A percentile compares a stretch with the other conserved stretches of the same genome.
Conservation (phyloP, 2,329 filamentous ascomycete species). For the Juglanconis sp. region DNA sequence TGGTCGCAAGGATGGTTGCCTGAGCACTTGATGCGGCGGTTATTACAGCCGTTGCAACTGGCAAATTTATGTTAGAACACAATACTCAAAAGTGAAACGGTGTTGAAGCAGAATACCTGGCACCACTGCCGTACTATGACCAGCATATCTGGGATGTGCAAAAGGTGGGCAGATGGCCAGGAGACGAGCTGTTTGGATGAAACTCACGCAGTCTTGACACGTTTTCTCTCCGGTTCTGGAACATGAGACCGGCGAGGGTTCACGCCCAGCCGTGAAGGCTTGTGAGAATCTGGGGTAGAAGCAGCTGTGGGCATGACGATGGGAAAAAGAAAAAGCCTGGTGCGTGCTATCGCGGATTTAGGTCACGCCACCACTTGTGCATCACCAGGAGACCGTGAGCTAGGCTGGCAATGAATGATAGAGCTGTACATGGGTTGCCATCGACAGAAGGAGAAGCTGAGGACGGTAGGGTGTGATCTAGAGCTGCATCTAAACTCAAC, state of each 20-base stretch:
- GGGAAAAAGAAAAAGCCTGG: not conserved
- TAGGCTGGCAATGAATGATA: conserved; percentile 5
- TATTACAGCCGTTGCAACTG: conserved; percentile 52
- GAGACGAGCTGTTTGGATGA: not conserved
- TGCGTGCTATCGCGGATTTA: not conserved
- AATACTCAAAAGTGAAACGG: not conserved
- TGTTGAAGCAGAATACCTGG: not conserved
- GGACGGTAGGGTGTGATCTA: not conserved
- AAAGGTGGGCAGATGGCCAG: not conserved
- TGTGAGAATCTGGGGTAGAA: not conserved
- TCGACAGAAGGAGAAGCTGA: conserved; percentile 1
- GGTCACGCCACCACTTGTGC: not conserved
- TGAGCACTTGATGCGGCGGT: conserved; percentile 50
- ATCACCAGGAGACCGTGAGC: not conserved
- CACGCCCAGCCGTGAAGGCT: conserved; percentile 40
- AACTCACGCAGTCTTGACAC: conserved; percentile 48
- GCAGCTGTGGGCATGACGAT: conserved; percentile 9
- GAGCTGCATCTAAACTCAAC: conserved; percentile 1
- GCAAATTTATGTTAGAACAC: conserved; percentile 4
- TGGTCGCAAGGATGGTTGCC: conserved; percentile 47
- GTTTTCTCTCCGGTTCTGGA: conserved; percentile 43
- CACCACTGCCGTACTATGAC: not conserved
- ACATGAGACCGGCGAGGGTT: conserved; percentile 49
- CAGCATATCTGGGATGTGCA: no score
- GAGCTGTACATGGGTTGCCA: not conserved